Evolutionary conservation across 441 rosid genomes (phyloP), one percentile per base, ranked within the genome.

Genomic region (Jatropha multifida): DNA sequence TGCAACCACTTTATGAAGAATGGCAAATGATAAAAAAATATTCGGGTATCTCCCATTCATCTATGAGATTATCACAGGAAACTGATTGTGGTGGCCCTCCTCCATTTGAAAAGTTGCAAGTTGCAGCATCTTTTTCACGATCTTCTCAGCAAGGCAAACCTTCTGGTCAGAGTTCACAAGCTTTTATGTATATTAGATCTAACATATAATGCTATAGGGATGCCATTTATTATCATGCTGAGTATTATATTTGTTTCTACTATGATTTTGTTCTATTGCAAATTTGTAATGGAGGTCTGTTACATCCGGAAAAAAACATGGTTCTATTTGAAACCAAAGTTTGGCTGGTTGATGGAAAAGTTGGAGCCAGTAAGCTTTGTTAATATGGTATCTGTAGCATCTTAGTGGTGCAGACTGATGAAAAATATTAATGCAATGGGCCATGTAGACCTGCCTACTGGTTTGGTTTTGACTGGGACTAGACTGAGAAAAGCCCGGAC

Each of bases 11-110:
- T 65, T 72, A 85, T 76, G 96, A 93, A 61, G 99, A 94, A 84
- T 94, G 98, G 99, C 78, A 86, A 83, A 89, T 94, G 97, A 93
- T 85, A 83, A 84, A 63, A 81, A 94, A 90, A 27, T 94, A 90
- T 74, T 83, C 86, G 2, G 87, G 83, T 63, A 55, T 88, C 59
- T 84, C 96, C 46, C 92, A 92, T 71, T 85, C 89, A 40, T 81
- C 91, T 7, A 67, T 84, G 72, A 85, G 83, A 77, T 61, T 69
- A 75, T 71, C 85, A 32, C 84, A 87, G 78, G 92, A 89, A 80
- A 68, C 78, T 67, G 88, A 81, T 65, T 55, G 55, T 68, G 83
- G 86, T 68, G 93, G 90, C 67, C 91, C 97, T 71, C 99, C 99
- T 74, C 92, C 87, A 12, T 94, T 94, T 84, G 97, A 90, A 84